These are phyloP conservation scores for Yamadazyma dushanensis DNA, from an alignment of 1,139 yeast species.

Conservation along the genomic window DNA sequence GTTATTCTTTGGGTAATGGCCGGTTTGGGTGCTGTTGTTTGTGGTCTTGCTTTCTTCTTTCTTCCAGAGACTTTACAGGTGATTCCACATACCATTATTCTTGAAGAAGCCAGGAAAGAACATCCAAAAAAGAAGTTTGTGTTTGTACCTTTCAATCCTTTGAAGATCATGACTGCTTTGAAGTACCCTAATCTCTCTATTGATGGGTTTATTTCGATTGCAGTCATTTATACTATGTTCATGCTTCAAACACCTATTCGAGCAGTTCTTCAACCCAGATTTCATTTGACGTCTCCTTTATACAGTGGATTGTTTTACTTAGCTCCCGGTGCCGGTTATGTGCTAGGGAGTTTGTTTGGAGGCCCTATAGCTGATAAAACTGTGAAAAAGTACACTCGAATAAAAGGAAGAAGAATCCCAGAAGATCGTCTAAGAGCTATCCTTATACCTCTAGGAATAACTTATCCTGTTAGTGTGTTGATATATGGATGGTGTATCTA, in stretches of 20 bases:
- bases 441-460: slow-evolving; percentile 34
- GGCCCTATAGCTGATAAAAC: slow-evolving; percentile 50
- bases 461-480: slow-evolving; percentile 40
- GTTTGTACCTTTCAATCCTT: slow-evolving; percentile 44
- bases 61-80: slow-evolving; percentile 43
- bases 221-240: slow-evolving; percentile 50
- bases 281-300: slow-evolving; percentile 43
- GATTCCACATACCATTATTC: slow-evolving; percentile 22
- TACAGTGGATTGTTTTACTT: slow-evolving; percentile 52
- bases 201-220: slow-evolving; percentile 42
- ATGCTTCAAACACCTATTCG: slow-evolving; percentile 54
- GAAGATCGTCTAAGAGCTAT: slow-evolving; percentile 51
- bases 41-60: slow-evolving; percentile 28
- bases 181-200: slow-evolving; percentile 41
- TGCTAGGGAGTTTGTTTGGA: slow-evolving; percentile 49
- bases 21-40: slow-evolving; percentile 35
- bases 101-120: slow-evolving; percentile 17
- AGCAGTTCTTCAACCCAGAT: slow-evolving; percentile 54
- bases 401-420: slow-evolving; percentile 46
- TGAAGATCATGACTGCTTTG: slow-evolving; percentile 38
- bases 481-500: slow-evolving; percentile 56
- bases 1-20: slow-evolving; percentile 48
- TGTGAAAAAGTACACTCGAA: slow-evolving; percentile 42
- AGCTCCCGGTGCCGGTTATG: slow-evolving; percentile 53
- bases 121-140: slow-evolving; percentile 35